Base-by-base conservation (phyloP, 805 yeast species). In the Cyberlindnera xylosilytica region DNA sequence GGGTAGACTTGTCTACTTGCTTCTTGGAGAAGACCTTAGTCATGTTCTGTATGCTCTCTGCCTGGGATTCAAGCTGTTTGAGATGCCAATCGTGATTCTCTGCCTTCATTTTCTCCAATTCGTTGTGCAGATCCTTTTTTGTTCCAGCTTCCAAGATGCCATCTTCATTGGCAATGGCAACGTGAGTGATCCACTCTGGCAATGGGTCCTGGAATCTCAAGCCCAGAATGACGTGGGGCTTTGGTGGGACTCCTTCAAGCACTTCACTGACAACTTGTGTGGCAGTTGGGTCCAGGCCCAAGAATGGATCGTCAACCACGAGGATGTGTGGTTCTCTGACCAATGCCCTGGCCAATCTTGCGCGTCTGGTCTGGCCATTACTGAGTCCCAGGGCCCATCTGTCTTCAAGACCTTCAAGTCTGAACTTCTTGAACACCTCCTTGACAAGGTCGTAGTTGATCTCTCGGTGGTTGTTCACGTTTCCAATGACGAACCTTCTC, bases 281-380 rank as follows among this genome's bases (percentile, higher is more conserved):
- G 11, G 95, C 90, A 1, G 62, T 58, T 0, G 96, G 93, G 56
- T 91, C 99, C 15, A 91, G 68, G 0, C 98, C 99, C 31, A 93
- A 62, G 54, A 89, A 91, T 9, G 97, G 97, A 55, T 93, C 98
- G 61, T 93, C 98, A 16, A 91, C 72, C 4, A 91, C 59, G 40
- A 89, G 64, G 23, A 89, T 50, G 34, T 70, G 67, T 0, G 97
- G 96, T 26, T 74, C 66, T 34, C 70, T 68, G 42, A 87, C 71
- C 33, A 93, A 54, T 0, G 89, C 79, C 46, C 76, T 74, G 0
- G 97, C 98, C 20, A 93, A 65, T 47, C 97, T 72, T 0, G 97
- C 96, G 38, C 99, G 70, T 53, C 99, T 73, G 60, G 86, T 80
- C 62, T 93, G 99, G 0, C 99, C 99, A 61, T 93, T 93, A 61